These are phyloP conservation scores for Sclerotinia sclerotiorum DNA, from an alignment of 2,329 filamentous ascomycete genomes.

Conservation along the genomic window DNA sequence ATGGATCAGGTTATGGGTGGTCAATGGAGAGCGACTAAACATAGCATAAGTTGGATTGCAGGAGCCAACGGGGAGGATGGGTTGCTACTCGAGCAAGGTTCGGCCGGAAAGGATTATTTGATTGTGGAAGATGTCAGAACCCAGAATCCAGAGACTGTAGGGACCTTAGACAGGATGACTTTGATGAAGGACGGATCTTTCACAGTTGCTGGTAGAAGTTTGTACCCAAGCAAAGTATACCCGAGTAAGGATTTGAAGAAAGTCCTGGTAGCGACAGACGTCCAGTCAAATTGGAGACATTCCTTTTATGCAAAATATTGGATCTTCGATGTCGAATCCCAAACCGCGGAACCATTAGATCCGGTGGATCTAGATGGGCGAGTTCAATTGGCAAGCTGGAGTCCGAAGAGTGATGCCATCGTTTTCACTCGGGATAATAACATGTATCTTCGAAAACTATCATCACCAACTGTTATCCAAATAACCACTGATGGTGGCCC, in stretches of 20 bases:
- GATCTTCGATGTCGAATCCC: conserved; percentile 84
- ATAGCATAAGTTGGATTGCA: conserved; percentile 74
- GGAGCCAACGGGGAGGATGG: conserved; percentile 79
- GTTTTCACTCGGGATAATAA: conserved; percentile 93
- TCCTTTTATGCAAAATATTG: conserved; percentile 86
- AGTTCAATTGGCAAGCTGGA: conserved; percentile 87
- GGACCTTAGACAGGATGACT: conserved; percentile 56
- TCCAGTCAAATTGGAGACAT: conserved; percentile 80
- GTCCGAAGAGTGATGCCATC: conserved; percentile 79
- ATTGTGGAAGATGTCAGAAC: conserved; percentile 82
- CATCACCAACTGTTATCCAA: conserved; percentile 46
- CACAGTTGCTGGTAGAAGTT: conserved; percentile 52
- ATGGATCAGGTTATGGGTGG: conserved; percentile 69
- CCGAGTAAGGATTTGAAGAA: conserved; percentile 84
- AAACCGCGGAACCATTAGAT: conserved; percentile 75
- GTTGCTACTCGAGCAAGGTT: conserved; percentile 70
- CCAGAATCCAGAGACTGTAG: conserved; percentile 46
- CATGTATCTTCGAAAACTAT: conserved; percentile 72
- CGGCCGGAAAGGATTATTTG: conserved; percentile 66
- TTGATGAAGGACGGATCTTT: conserved; percentile 74
- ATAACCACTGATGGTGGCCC: conserved; percentile 85
- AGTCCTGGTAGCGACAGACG: conserved; percentile 76
- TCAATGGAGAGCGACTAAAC: conserved; percentile 61
- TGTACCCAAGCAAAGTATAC: conserved; percentile 62
- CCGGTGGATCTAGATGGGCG: conserved; percentile 62